Conservation (phyloP, 2,329 filamentous ascomycete genomes). For the Shiraia bambusicola region DNA sequence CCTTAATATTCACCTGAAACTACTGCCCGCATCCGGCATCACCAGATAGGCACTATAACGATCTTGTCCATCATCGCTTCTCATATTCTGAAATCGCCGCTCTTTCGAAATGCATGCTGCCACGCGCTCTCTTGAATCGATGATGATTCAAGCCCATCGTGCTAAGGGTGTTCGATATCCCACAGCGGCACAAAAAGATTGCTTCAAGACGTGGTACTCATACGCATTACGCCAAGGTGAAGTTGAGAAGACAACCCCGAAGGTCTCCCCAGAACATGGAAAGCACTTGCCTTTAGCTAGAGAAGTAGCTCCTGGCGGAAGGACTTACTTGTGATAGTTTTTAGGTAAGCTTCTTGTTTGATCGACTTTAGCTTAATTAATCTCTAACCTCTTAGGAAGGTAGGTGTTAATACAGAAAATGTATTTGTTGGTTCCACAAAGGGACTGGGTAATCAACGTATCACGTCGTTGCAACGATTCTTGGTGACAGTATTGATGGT, state of each 20-base stretch:
- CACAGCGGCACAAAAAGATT: conserved; percentile 33
- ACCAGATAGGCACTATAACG: background rate
- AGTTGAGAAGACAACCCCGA: conserved; percentile 18
- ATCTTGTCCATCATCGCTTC: too few relatives aligned
- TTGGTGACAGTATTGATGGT: too few relatives aligned
- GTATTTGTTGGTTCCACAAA: too few relatives aligned
- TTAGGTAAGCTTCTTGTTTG: background rate
- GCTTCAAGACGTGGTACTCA: conserved; percentile 42
- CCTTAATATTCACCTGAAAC: too few relatives aligned
- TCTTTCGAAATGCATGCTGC: conserved; percentile 25
- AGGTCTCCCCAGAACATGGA: conserved; percentile 25
- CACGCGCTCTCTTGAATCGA: conserved; percentile 33
- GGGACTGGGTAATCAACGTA: too few relatives aligned
- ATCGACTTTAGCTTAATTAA: too few relatives aligned
- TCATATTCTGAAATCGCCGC: background rate
- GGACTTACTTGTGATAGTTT: conserved; percentile 31
- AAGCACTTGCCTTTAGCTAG: conserved; percentile 25
- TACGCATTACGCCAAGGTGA: conserved; percentile 33
- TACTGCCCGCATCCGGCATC: too few relatives aligned
- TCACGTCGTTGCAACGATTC: too few relatives aligned
- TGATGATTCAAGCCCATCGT: conserved; percentile 39
- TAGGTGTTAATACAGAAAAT: too few relatives aligned
- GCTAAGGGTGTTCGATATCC: conserved; percentile 40
- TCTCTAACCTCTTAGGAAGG: too few relatives aligned
- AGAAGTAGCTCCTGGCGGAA: conserved; percentile 29